phyloP scores from a whole-genome alignment of 345 rosid genomes.

The Tarenaya hassleriana region DNA sequence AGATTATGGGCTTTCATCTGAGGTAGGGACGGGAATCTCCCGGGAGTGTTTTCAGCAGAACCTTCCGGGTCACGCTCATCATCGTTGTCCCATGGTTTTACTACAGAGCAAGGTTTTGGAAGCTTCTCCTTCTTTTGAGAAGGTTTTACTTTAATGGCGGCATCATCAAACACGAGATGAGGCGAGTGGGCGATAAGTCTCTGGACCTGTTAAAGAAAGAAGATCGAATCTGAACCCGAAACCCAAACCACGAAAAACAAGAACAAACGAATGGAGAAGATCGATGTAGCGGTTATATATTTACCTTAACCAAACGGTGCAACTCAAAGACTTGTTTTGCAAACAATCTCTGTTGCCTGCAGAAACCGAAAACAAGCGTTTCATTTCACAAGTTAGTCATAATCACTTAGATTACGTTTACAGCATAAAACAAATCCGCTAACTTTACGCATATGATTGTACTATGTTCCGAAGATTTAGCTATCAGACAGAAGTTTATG shows the following conservation, averaged over 20 bases:
- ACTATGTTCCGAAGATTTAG: no score
- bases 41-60: background rate
- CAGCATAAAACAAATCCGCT: conserved; percentile 1
- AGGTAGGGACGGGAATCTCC: background rate
- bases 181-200: conserved; percentile 49
- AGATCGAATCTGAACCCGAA: background rate
- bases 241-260: conserved; percentile 7
- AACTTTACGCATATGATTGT: background rate
- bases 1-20: background rate
- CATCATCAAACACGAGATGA: conserved; percentile 33
- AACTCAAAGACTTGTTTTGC: conserved; percentile 58
- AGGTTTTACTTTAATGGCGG: conserved; percentile 27
- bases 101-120: conserved; percentile 24
- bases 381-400: background rate
- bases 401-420: background rate
- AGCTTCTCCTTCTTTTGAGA: conserved; percentile 31
- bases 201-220: conserved; percentile 44
- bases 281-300: background rate
- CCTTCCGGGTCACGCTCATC: conserved; percentile 13
- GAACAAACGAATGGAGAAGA: background rate
- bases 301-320: conserved; percentile 63
- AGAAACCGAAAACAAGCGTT: background rate
- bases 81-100: conserved; percentile 20
- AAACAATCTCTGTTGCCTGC: conserved; percentile 61
- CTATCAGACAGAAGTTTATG: background rate